Conservation (phyloP, 1,284 basidiomycete species). For the Apiotrichum sp. region DNA sequence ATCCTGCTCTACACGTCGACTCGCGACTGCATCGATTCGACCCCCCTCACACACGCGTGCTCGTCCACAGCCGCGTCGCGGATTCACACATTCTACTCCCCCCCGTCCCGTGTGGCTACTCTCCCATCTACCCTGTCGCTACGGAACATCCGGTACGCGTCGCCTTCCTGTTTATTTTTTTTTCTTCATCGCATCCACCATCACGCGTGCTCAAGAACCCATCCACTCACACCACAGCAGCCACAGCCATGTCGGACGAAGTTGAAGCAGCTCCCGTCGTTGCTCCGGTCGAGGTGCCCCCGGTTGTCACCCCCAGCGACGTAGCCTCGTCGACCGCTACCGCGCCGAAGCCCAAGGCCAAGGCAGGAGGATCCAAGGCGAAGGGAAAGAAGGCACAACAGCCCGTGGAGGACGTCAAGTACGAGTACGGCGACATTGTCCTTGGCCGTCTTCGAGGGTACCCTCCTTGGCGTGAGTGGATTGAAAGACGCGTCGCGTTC, state of each 20-base stretch:
- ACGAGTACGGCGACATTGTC: conserved; percentile 69
- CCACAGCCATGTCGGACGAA: conserved; percentile 15
- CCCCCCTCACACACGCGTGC: too few species aligned
- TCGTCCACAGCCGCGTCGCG: too few species aligned
- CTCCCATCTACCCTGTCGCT: too few species aligned
- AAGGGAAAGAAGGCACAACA: conserved; percentile 12
- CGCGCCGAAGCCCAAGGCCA: conserved; percentile 30
- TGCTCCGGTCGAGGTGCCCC: conserved; percentile 22
- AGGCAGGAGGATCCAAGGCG: conserved; percentile 4
- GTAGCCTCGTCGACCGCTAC: conserved; percentile 14
- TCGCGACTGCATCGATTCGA: too few species aligned
- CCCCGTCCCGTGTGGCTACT: too few species aligned
- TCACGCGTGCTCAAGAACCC: neutral
- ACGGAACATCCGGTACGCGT: too few species aligned
- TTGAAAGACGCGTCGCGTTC: neutral
- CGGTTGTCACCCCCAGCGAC: too few species aligned
- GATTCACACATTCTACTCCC: too few species aligned
- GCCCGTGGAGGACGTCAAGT: conserved; percentile 38
- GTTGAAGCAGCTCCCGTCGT: conserved; percentile 10
- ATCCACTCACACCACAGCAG: neutral
- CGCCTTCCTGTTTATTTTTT: too few species aligned
- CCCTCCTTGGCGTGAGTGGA: conserved; percentile 66
- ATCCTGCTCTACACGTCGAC: neutral
- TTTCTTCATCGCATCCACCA: too few species aligned
- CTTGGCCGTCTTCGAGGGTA: conserved; percentile 89